phyloP scores from a whole-genome alignment of 805 yeast species.

The Kregervanrija fluxuum region DNA sequence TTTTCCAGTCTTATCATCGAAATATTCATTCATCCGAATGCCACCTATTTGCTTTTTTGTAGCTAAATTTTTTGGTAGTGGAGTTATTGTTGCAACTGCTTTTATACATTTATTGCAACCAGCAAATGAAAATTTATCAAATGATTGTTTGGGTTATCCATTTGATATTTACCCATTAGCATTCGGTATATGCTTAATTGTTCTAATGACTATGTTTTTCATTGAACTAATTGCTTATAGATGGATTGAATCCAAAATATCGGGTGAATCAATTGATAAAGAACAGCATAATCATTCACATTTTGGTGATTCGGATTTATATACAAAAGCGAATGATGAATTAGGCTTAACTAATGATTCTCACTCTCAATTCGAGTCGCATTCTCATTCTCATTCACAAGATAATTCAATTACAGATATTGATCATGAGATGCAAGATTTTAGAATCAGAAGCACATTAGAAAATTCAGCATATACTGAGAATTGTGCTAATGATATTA shows the following conservation, averaged over 20 bases:
- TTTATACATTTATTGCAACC: constrained; percentile 70
- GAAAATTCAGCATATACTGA: no score
- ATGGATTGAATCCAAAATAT: constrained; percentile 30
- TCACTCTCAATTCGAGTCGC: no score
- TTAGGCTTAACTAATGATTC: no score
- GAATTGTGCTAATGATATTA: no score
- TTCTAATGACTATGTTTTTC: constrained; percentile 45
- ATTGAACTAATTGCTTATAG: constrained; percentile 44
- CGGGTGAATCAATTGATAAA: constrained; percentile 16
- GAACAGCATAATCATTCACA: constrained; percentile 44
- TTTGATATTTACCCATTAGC: constrained; percentile 49
- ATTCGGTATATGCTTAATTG: constrained; percentile 44
- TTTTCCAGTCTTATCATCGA: constrained; percentile 56
- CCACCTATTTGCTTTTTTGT: constrained; percentile 60
- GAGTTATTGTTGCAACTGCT: constrained; percentile 77
- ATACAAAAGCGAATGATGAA: no score
- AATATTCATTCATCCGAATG: constrained; percentile 48
- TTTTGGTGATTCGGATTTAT: constrained; percentile 36
- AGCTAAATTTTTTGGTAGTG: constrained; percentile 75
- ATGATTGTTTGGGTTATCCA: constrained; percentile 57
- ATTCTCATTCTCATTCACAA: no score
- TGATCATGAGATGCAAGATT: no score
- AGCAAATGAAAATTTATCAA: constrained; percentile 50
- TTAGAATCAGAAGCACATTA: no score
- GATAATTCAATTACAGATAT: no score